Conservation (phyloP, 2,329 filamentous ascomycete genomes). For the Trematosphaeria pertusa region DNA sequence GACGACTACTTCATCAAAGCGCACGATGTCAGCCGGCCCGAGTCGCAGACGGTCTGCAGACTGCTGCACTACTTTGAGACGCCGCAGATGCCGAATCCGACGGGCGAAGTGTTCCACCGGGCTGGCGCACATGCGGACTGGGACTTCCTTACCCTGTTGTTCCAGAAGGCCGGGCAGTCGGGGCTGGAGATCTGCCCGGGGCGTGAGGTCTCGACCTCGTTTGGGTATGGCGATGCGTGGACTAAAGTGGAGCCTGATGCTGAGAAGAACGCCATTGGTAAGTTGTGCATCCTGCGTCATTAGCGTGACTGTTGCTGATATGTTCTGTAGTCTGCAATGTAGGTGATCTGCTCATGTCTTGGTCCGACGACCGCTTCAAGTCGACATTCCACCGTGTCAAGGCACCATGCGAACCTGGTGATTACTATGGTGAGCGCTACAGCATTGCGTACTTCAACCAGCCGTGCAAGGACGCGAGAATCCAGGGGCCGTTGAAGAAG, state of each 20-base stretch:
- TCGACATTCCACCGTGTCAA: conserved; percentile 70
- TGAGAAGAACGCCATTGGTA: conserved; percentile 26
- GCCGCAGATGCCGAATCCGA: conserved; percentile 41
- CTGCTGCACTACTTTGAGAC: conserved; percentile 62
- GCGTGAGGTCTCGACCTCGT: conserved; percentile 65
- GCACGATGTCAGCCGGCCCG: conserved; percentile 59
- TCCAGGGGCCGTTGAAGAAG: conserved; percentile 68
- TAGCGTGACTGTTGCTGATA: conserved; percentile 1
- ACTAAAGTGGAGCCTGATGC: conserved; percentile 64
- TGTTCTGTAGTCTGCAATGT: conserved; percentile 68
- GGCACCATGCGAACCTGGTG: conserved; percentile 61
- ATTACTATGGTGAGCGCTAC: conserved; percentile 67
- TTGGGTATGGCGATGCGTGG: conserved; percentile 67
- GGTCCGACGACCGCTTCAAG: conserved; percentile 73
- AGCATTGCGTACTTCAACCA: conserved; percentile 73
- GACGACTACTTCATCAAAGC: conserved; percentile 64
- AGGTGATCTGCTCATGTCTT: conserved; percentile 71
- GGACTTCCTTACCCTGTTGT: conserved; percentile 68
- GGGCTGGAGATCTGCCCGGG: conserved; percentile 72
- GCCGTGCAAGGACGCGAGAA: conserved; percentile 63
- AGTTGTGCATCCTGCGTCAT: not conserved
- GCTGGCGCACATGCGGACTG: conserved; percentile 71
- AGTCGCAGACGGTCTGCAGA: conserved; percentile 63
- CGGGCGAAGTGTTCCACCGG: conserved; percentile 59
- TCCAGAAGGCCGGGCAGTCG: conserved; percentile 66